Base-by-base conservation (phyloP, 2,329 filamentous ascomycete species). In the Xylariaceae sp. region DNA sequence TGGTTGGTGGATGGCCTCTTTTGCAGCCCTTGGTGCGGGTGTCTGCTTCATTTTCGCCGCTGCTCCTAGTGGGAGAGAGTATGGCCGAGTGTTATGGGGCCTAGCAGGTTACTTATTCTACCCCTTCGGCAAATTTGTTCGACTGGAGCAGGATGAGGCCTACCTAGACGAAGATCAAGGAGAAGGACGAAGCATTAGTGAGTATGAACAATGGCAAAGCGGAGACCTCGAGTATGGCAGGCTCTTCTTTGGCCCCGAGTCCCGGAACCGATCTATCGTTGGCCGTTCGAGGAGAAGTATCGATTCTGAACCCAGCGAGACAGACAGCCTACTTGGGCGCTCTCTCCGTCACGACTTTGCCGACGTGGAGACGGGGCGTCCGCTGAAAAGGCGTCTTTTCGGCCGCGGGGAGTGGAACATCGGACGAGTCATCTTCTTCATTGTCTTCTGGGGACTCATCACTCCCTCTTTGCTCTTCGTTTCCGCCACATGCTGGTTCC, bases 171-270 rank as follows among this genome's bases (percentile, higher is more conserved):
- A 99, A 76, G 95, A 99, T 69, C 87, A 95, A 69, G 93, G 94
- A 36, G 95, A 99, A 75, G 95, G 95, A 17, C 87, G 95, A 70
- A 98, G 93, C 77, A 97, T 99, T 70, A 96, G 91, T 68, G 95
- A 99, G 77, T 99, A 99, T 72, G 95, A 99, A 74, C 92, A 96
- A 76, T 99, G 95, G 95, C 95, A 99, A 77, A 97, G 87, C 71
- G 95, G 95, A 47, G 95, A 99, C 70, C 84, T 99, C 29, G 95
- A 99, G 74, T 92, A 98, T 73, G 95, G 95, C 3, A 86, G 94
- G 29, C 83, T 99, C 2, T 98, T 99, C 79, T 99, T 99, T 73
- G 96, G 95, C 0, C 95, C 95, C 3, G 86, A 86, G 47, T 64
- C 62, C 51, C 78, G 85, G 58, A 87, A 83, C 65, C 86, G 90